Evolutionary conservation across 768 basidiomycete species (phyloP), one percentile per base, ranked within the genome.

Genomic region (Lactifluus echinatus): DNA sequence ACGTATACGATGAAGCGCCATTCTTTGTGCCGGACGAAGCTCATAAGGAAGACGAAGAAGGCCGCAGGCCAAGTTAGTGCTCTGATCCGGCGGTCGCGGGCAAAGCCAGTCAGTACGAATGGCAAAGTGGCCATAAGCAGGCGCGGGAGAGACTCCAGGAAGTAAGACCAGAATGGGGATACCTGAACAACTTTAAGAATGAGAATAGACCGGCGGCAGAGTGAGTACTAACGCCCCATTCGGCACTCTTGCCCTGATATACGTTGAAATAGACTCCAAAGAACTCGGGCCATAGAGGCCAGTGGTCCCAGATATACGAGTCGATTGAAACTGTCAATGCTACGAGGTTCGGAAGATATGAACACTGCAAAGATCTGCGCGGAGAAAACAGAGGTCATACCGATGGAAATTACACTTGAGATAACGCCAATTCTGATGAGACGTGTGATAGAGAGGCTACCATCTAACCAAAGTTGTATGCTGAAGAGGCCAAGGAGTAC

Each of bases 1-100:
- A 83, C 78, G 66, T 98, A 98, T 8, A 92, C 78, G 55, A 98
- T 75, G 70, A 99, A 99, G 7, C 96, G 80, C 96, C 96, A 99
- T 71, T 99, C 96, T 68, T 99, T 99, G 72, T 99, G 96, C 0
- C 81, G 85, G 1, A 97, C 74, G 29, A 67, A 74, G 67, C 92
- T 93, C 68, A 98, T 80, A 2, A 85, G 63, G 2, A 66, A 69
- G 8, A 91, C 66, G 58, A 86, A 88, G 0, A 66, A 56, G 4
- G 83, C 26, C 2, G 80, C 74, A 0, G 85, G 79, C 10, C 76
- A 48, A 4, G 85, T 69, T 36, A 87, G 72, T 3, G 71, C 66
- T 3, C 79, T 77, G 43, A 82, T 72, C 8, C 79, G 75, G 8
- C 60, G 62, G 61, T 88, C 82, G 15, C 73, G 55, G 7, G 73